Evolutionary conservation across 163 green algal genomes (phyloP), one percentile per base, ranked within the genome.

Genomic region (Chlamydomonas reinhardtii): DNA sequence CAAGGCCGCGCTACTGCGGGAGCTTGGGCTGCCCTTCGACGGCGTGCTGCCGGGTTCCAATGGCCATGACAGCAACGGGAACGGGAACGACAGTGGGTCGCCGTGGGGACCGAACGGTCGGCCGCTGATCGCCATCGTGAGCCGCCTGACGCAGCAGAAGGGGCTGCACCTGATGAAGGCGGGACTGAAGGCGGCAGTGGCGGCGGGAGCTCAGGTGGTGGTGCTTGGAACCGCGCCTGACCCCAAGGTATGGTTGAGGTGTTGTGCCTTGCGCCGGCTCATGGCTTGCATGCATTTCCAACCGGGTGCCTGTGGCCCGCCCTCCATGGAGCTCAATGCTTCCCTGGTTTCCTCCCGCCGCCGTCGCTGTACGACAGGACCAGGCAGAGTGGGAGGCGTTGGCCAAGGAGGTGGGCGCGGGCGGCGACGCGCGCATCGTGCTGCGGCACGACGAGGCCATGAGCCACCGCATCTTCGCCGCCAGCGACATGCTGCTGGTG

Each of bases 151-250:
- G 31, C 92, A 95, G 73, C 97, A 99, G 90, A 99, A 99, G 94
- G 97, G 97, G 74, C 97, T 99, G 78, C 95, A 99, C 88, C 93
- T 99, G 37, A 99, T 99, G 91, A 97, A 98, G 90, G 95, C 98
- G 87, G 96, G 95, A 52, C 91, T 95, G 59, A 95, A 77, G 73
- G 83, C 95, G 76, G 95, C 95, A 2, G 78, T 99, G 34, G 93
- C 97, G 70, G 92, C 95, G 12, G 97, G 97, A 22, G 97, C 92
- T 4, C 97, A 99, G 92, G 98, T 99, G 83, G 94, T 98, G 66
- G 93, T 99, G 80, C 93, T 99, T 61, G 97, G 97, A n/a, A 97
- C 93, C 37, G 96, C 93, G 9, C 92, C 94, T 1, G 92, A 97
- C 68, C 85, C 90, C 56, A 92, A 93, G n/a, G 87, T 96, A n/a